Evolutionary conservation across 1,139 yeast species (phyloP), one percentile per base, ranked within the genome.

Genomic region (Taphrina populina): DNA sequence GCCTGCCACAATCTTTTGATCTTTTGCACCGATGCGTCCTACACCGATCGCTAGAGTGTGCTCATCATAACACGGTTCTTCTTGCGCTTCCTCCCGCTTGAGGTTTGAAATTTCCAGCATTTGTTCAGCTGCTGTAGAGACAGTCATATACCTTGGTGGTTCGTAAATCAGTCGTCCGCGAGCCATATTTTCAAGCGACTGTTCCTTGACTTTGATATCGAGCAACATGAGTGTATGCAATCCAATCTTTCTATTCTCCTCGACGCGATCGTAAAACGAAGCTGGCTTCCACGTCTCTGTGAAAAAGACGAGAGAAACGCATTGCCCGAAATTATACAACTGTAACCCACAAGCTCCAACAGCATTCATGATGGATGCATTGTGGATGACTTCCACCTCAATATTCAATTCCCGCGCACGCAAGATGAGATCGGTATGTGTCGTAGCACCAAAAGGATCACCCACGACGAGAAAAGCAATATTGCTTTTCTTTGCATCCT

Each of bases 331-430:
- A 65, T 85, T 90, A 71, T 92, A 92, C 60, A 92, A 76, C 70
- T 92, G 98, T 62, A 92, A 76, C 21, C 98, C 98, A 73, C 96
- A 88, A 1, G 96, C 95, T 11, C 98, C 98, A 21, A 92, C 95
- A 0, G 98, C 98, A 68, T 92, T 92, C 96, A 92, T 88, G 20
- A 92, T 95, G 21, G 95, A 86, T 2, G 98, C 98, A 70, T 92
- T 92, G 72, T 92, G 98, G 59, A 92, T 80, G 51, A 86, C 79
- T 66, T 86, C 94, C 43, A 86, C 88, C 57, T 77, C 74, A 66
- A 92, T 87, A 1, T 80, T 81, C 61, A 83, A 75, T 69, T 86
- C 95, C 64, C 95, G 79, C 32, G 97, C 97, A 64, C 98, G 76
- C 59, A 92, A 78, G 36, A 88, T 88, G 62, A 92, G 76, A 71